phyloP scores from a whole-genome alignment of 805 yeast species.

The Wickerhamomyces hampshirensis region DNA sequence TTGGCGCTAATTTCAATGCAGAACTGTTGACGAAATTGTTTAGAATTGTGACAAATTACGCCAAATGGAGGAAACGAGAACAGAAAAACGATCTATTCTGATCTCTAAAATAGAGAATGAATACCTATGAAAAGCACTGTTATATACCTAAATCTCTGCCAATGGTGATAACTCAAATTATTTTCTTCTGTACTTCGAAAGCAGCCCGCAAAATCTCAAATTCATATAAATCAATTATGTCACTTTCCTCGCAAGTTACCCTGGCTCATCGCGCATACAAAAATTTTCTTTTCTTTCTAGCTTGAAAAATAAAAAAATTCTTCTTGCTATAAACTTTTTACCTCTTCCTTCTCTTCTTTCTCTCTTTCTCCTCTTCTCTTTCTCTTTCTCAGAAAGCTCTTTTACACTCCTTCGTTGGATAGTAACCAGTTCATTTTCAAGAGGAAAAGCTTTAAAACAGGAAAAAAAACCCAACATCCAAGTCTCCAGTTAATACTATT shows the following conservation, averaged over 20 bases:
- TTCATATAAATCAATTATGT: background rate
- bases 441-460: constrained; percentile 8
- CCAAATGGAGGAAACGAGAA: background rate
- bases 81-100: too few species aligned
- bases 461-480: background rate
- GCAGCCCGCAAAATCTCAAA: too few species aligned
- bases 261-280: constrained; percentile 11
- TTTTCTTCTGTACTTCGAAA: too few species aligned
- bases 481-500: constrained; percentile 4
- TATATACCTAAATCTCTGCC: too few species aligned
- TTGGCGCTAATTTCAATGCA: background rate
- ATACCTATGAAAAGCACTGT: too few species aligned
- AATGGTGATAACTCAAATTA: too few species aligned
- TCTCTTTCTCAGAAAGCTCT: constrained; percentile 27
- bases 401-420: constrained; percentile 15
- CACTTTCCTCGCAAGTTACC: constrained; percentile 2
- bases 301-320: background rate
- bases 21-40: background rate
- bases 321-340: constrained; percentile 7
- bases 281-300: constrained; percentile 6
- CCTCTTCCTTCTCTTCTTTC: constrained; percentile 22
- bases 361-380: constrained; percentile 27
- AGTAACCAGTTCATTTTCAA: constrained; percentile 4
- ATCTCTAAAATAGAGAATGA: too few species aligned
- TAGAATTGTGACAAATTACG: background rate